These are phyloP conservation scores for Ehretia macrophylla DNA, from an alignment of 257 asterid genomes.

Conservation along the genomic window DNA sequence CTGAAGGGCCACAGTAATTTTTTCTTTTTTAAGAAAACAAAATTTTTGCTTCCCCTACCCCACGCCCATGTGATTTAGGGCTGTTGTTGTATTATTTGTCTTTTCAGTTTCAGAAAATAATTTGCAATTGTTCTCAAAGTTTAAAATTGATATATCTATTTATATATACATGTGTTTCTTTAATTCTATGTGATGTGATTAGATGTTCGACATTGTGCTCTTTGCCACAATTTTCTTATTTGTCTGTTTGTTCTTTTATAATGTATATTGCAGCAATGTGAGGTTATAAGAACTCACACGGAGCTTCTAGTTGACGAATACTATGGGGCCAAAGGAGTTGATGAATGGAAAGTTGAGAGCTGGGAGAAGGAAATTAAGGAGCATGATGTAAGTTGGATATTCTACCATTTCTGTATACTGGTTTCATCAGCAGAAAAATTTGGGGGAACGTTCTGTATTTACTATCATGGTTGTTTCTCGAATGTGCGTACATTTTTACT, in stretches of 20 bases:
- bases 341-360: slow-evolving; percentile 46
- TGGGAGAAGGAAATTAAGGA: slow-evolving; percentile 60
- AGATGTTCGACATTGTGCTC: background rate
- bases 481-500: too few relatives aligned
- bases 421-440: background rate
- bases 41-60: too few relatives aligned
- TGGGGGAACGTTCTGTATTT: too few relatives aligned
- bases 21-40: too few relatives aligned
- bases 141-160: too few relatives aligned
- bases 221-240: background rate
- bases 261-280: slow-evolving; percentile 46
- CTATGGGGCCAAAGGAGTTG: slow-evolving; percentile 73
- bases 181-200: background rate
- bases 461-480: too few relatives aligned
- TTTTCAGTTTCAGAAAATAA: too few relatives aligned
- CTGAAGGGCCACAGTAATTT: too few relatives aligned
- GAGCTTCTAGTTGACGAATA: slow-evolving; percentile 61
- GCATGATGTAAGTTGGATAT: slow-evolving; percentile 52
- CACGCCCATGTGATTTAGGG: too few relatives aligned
- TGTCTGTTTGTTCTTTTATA: background rate
- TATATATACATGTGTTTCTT: background rate
- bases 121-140: background rate
- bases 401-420: background rate
- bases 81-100: too few relatives aligned
- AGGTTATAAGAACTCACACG: slow-evolving; percentile 53